Base-by-base conservation (phyloP, 208 protist species). In the Leishmania arabica region DNA sequence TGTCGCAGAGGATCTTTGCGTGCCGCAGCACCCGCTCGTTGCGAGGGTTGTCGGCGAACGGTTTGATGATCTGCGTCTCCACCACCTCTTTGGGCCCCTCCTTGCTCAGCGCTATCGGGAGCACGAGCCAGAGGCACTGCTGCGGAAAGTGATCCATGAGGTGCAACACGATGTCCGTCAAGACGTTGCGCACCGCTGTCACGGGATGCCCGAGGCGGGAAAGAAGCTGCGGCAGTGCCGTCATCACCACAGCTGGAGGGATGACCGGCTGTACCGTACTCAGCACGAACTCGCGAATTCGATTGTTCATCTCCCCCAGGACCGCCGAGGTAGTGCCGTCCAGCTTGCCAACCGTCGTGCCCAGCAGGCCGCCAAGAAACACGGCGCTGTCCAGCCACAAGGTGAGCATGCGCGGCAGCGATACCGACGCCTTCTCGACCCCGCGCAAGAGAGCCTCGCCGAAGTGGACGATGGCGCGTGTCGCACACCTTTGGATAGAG, bases 391-490 rank as follows among this genome's bases (percentile, higher is more conserved):
- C 95, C 0, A 99, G 91, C 96, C 98, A 99, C 15, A 99, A 77
- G 1, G 98, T 99, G 15, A 99, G 85, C 86, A 99, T 90, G 65
- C 98, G 93, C 2, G 99, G 98, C 53, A 99, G 88, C 17, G 98
- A 95, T 40, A 98, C 90, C 49, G 91, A 98, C 9, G 99, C 87
- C 72, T 96, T 98, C 13, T 95, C 85, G 45, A 82, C 74, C 7
- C 98, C 98, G 42, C 90, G 83, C 45, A 88, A 69, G 9, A 99
- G 85, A 31, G 98, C 90, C 17, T 82, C 34, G 31, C 95, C 97
- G 82, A 98, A 99, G 87, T 97, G 90, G 37, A 85, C 80, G n/a
- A 91, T 78, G 58, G 89, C 80, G 62, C 21, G 60, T 1, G 83
- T 34, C 1, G 84, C 84, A 27, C 83, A 85, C 62, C 73, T 80